These are phyloP conservation scores for Chrysanthemum seticuspe DNA, from an alignment of 129 eudicot genomes.

Conservation along the genomic window DNA sequence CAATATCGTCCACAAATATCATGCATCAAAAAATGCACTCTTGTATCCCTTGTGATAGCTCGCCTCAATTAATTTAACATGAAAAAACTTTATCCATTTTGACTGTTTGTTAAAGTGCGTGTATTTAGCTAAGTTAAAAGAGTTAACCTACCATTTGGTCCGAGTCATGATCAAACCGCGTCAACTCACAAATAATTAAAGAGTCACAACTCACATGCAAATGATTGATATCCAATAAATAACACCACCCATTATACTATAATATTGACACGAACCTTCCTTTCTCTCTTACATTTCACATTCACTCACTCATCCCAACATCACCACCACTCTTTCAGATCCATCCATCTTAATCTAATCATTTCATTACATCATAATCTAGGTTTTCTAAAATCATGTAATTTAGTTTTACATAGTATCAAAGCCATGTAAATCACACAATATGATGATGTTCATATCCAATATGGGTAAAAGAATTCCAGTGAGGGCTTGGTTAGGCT, in stretches of 20 bases:
- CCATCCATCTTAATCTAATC: neutral
- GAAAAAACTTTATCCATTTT: too few species aligned
- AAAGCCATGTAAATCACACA: too few species aligned
- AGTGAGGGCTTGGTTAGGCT: slow-evolving; percentile 78
- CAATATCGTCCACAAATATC: too few species aligned
- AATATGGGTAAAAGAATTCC: slow-evolving; percentile 56
- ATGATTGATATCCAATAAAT: slow-evolving; percentile 15
- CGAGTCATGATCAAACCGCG: too few species aligned
- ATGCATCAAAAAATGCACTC: too few species aligned
- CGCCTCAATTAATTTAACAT: too few species aligned
- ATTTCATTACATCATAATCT: neutral
- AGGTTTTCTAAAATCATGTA: slow-evolving; percentile 13
- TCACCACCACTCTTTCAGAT: slow-evolving; percentile 13
- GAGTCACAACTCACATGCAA: slow-evolving; percentile 37
- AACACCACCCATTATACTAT: neutral
- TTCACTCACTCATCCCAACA: neutral
- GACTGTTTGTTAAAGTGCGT: too few species aligned
- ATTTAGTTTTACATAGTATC: neutral
- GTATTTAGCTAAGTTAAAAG: too few species aligned
- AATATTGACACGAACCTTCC: slow-evolving; percentile 13
- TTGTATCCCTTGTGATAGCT: too few species aligned
- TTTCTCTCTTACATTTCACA: neutral
- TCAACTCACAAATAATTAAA: neutral
- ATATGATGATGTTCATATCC: slow-evolving; percentile 18
- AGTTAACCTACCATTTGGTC: too few species aligned